A percentile compares a stretch with the other conserved stretches of the same genome.
phyloP scores from a whole-genome alignment of 2,329 filamentous ascomycete species.

The Paecilomyces fulvus region DNA sequence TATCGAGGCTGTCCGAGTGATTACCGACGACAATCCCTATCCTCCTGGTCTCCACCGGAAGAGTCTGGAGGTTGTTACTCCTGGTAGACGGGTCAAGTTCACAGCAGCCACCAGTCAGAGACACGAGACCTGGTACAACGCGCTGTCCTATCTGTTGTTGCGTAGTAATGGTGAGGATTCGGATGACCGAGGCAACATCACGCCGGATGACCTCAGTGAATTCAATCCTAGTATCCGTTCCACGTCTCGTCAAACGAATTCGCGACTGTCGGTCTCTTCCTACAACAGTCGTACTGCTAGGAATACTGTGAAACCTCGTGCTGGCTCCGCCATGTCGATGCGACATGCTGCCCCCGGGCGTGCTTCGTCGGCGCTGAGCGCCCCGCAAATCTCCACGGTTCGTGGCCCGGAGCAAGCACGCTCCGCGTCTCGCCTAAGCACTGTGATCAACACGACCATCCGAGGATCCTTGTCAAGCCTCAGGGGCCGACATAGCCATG shows the following conservation, averaged over 20 bases:
- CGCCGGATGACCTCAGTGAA: constrained; percentile 57
- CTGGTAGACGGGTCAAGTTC: constrained; percentile 82
- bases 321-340: constrained; percentile 30
- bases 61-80: constrained; percentile 83
- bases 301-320: constrained; percentile 51
- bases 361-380: constrained; percentile 26
- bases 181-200: constrained; percentile 53
- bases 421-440: constrained; percentile 40
- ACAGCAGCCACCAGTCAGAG: constrained; percentile 88
- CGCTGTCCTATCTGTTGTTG: constrained; percentile 82
- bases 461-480: constrained; percentile 44
- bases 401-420: constrained; percentile 27
- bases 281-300: constrained; percentile 68
- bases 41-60: constrained; percentile 91
- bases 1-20: constrained; percentile 86
- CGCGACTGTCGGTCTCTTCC: constrained; percentile 61
- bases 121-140: constrained; percentile 98
- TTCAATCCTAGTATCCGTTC: constrained; percentile 65
- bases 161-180: constrained; percentile 54
- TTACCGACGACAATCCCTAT: constrained; percentile 89
- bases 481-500: constrained; percentile 32
- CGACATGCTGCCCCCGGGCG: constrained; percentile 28
- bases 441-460: constrained; percentile 40
- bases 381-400: constrained; percentile 24
- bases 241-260: constrained; percentile 46